Evolutionary conservation across 805 yeast genomes (phyloP), one percentile per base, ranked within the genome.

Genomic region (Kodamaea sagamina): DNA sequence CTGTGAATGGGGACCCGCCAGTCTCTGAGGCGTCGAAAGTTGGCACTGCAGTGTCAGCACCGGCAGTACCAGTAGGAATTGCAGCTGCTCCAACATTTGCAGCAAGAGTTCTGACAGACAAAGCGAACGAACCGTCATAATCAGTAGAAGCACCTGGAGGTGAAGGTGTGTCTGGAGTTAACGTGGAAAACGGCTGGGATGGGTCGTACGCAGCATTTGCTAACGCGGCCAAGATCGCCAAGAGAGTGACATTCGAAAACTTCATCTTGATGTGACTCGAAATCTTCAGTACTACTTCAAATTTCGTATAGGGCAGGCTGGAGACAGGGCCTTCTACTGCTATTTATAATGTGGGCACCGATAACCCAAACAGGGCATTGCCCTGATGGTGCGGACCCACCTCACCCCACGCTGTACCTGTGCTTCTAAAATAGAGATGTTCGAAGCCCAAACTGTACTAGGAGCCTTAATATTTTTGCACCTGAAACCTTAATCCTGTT

Each of bases 1-100:
- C n/a, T n/a, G n/a, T n/a, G n/a, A n/a, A n/a, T n/a, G 65, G 72
- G 28, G 71, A 70, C 38, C 66, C 65, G 21, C 48, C 40, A 18
- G 59, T 55, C 50, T 63, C 6, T 25, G 7, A 11, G 16, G 32
- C 32, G 12, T 12, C 16, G 12, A 9, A 4, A n/a, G 32, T 28
- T 6, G 8, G 32, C 7, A 15, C 16, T 12, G 32, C 16, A 12
- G 16, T 15, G 12, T 12, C 32, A n/a, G 32, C 32, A 15, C 24
- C 24, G 8, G 8, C 24, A 21, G 24, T 68, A 26, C 24, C n/a
- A n/a, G n/a, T n/a, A n/a, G n/a, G n/a, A n/a, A n/a, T n/a, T n/a
- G n/a, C n/a, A 13, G 39, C 24, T 13, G 39, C 38, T 4, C 32
- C 25, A 24, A n/a, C 29, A 16, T 27, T 15, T 13, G 19, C 48